A percentile compares a stretch with the other conserved stretches of the same genome.
These are phyloP conservation scores for Kernera saxatilis DNA, from an alignment of 345 rosid species.

Conservation along the genomic window DNA sequence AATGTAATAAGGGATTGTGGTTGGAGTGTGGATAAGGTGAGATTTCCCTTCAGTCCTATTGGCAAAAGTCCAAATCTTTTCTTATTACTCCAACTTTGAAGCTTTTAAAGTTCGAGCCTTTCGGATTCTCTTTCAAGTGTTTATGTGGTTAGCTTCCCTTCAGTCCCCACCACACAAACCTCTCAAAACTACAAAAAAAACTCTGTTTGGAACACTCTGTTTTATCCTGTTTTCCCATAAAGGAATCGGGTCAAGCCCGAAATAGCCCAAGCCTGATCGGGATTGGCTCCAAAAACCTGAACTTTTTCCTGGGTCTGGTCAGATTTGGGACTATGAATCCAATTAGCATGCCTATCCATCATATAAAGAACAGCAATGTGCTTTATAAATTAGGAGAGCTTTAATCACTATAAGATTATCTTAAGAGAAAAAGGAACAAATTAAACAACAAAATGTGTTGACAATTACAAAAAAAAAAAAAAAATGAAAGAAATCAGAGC, in stretches of 20 bases:
- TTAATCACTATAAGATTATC: not conserved
- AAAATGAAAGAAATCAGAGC: not conserved
- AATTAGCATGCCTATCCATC: not conserved
- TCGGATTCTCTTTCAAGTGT: not conserved
- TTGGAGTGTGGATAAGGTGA: conserved; percentile 90
- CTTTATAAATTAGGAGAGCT: not conserved
- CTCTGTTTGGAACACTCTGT: not conserved
- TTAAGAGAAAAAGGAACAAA: not conserved
- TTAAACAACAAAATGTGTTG: not conserved
- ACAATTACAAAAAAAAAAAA: too few relatives aligned
- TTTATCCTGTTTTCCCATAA: not conserved
- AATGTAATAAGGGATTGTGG: conserved; percentile 53
- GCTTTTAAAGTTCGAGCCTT: conserved; percentile 10
- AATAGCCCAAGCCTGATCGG: not conserved
- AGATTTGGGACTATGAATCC: not conserved
- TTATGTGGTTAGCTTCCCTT: conserved; percentile 8
- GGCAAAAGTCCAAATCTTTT: conserved; percentile 35
- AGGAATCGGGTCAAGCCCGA: not conserved
- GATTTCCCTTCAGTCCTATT: conserved; percentile 76
- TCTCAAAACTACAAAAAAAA: not conserved
- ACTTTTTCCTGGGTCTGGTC: not conserved
- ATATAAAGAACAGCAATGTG: not conserved
- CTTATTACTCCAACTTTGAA: not conserved
- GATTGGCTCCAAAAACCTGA: not conserved
- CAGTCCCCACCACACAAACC: conserved; percentile 14